Evolutionary conservation across 768 basidiomycete species (phyloP).

Genomic region (Mrakia gelida): DNA sequence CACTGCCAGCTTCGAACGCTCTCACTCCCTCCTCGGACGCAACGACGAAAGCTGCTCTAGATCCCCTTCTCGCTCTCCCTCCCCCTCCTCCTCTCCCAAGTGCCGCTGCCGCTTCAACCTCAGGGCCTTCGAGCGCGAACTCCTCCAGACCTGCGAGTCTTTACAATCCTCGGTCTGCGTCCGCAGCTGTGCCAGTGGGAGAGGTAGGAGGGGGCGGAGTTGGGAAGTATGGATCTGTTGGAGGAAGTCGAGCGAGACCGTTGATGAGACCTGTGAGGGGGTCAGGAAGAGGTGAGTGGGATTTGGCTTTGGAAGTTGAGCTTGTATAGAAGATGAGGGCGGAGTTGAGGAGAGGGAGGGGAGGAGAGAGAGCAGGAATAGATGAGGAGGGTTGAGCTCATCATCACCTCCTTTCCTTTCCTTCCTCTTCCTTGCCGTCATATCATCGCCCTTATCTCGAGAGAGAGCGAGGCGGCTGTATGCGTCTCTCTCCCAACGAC

Average conservation of each 20-base stretch:
- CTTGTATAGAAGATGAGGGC: no score
- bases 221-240: slow-evolving; percentile 4
- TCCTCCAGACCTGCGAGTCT: background rate
- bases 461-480: no score
- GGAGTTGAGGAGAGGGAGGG: no score
- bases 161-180: background rate
- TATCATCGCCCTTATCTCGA: no score
- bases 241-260: background rate
- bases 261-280: background rate
- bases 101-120: background rate
- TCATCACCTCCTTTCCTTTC: no score
- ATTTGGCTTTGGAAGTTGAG: background rate
- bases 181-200: background rate
- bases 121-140: background rate
- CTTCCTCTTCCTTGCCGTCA: no score
- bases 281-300: background rate
- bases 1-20: background rate
- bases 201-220: background rate
- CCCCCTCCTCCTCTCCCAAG: background rate
- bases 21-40: background rate
- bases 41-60: background rate
- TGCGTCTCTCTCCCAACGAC: background rate
- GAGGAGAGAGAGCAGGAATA: no score
- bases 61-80: background rate
- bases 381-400: no score